These are phyloP conservation scores for Bocquillonia castaneifolia DNA, from an alignment of 441 rosid species.

Conservation along the genomic window DNA sequence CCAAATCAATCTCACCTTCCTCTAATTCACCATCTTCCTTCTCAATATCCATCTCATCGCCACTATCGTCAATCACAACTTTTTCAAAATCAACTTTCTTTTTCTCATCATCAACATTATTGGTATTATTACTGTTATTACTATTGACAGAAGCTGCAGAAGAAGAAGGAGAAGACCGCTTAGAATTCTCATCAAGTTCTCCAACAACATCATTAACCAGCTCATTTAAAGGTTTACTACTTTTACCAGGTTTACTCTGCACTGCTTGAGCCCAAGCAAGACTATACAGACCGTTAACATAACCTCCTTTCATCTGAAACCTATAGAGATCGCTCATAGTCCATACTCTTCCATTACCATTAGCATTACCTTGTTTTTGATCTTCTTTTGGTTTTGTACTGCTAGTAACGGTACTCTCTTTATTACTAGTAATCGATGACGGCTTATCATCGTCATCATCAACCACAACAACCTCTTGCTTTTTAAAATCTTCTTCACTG, in stretches of 20 bases:
- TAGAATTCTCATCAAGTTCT: constrained; percentile 40
- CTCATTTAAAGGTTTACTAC: constrained; percentile 52
- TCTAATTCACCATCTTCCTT: constrained; percentile 90
- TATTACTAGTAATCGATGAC: background rate
- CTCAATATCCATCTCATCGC: constrained; percentile 49
- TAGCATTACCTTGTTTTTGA: background rate
- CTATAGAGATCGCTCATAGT: constrained; percentile 65
- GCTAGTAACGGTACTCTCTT: no score
- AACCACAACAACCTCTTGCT: constrained; percentile 32
- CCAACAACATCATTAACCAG: constrained; percentile 45
- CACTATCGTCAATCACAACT: constrained; percentile 56
- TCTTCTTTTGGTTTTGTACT: constrained; percentile 34
- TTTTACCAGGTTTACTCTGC: constrained; percentile 61
- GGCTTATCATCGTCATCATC: no score
- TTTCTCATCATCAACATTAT: constrained; percentile 4
- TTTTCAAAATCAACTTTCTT: constrained; percentile 24
- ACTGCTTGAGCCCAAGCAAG: constrained; percentile 98
- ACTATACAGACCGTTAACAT: constrained; percentile 57
- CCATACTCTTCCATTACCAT: constrained; percentile 59
- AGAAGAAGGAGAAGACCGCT: constrained; percentile 34
- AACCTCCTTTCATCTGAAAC: constrained; percentile 51
- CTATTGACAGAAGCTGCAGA: constrained; percentile 33
- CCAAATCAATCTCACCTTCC: constrained; percentile 92
- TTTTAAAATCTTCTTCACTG: constrained; percentile 57
- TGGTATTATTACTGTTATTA: constrained; percentile 13